These are phyloP conservation scores for Stylosanthes scabra DNA, from an alignment of 331 rosid genomes.

Conservation along the genomic window DNA sequence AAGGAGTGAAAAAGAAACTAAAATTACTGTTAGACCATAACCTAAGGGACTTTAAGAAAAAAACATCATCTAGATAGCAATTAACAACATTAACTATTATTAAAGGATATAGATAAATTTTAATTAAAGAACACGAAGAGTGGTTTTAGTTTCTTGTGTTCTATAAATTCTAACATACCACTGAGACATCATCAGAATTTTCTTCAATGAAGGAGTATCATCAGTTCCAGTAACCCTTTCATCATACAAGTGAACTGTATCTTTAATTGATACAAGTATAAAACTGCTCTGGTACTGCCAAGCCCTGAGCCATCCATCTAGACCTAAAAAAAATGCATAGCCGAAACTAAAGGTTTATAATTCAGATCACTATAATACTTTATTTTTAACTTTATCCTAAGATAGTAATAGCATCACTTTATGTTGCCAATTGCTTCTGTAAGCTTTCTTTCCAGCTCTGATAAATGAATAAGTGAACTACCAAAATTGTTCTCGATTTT, in stretches of 20 bases:
- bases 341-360: conserved; percentile 16
- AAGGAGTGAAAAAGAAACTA: too few species aligned
- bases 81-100: too few species aligned
- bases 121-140: background rate
- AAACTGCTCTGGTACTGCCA: conserved; percentile 53
- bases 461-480: too few species aligned
- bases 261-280: conserved; percentile 51
- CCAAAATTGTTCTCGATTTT: too few species aligned
- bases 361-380: background rate
- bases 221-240: conserved; percentile 49
- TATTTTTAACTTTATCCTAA: too few species aligned
- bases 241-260: conserved; percentile 55
- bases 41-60: too few species aligned
- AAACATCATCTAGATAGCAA: too few species aligned
- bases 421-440: too few species aligned
- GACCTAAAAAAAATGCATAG: background rate
- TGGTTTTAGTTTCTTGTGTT: background rate
- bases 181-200: background rate
- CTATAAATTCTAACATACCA: conserved; percentile 53
- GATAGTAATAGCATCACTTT: too few species aligned
- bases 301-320: conserved; percentile 59
- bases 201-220: conserved; percentile 34
- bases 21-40: too few species aligned
- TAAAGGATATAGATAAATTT: too few species aligned
- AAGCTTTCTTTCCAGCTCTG: too few species aligned